phyloP scores from a whole-genome alignment of 2,329 filamentous ascomycete species.

The Colletotrichum cereale region DNA sequence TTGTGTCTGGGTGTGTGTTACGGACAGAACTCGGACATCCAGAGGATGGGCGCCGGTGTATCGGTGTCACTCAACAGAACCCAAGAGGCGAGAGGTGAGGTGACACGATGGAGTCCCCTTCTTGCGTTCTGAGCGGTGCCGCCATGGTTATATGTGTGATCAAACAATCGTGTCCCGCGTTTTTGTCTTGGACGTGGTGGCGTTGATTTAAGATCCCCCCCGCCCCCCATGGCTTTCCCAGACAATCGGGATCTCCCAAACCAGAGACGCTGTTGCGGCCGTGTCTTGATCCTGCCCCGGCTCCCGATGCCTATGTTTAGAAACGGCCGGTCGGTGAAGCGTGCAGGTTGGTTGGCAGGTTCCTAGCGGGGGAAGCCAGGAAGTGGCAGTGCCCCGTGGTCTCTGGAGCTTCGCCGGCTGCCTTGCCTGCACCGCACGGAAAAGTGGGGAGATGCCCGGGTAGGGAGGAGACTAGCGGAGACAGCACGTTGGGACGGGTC shows the following conservation, averaged over 20 bases:
- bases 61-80: neutral
- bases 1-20: neutral
- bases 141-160: constrained; percentile 12
- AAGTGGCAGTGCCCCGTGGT: constrained; percentile 14
- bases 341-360: neutral
- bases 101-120: neutral
- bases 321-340: constrained; percentile 10
- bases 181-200: neutral
- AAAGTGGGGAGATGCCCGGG: neutral
- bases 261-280: neutral
- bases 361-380: neutral
- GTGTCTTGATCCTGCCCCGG: constrained; percentile 4
- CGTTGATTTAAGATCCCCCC: neutral
- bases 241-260: neutral
- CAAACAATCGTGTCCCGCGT: neutral
- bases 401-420: constrained; percentile 1
- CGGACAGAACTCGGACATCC: neutral
- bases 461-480: neutral
- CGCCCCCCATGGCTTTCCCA: neutral
- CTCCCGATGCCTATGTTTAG: constrained; percentile 9
- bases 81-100: neutral
- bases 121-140: neutral
- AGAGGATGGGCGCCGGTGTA: neutral
- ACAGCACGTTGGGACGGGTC: neutral
- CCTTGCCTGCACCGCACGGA: constrained; percentile 4